phyloP scores from a whole-genome alignment of 1,139 yeast genomes.

The Zygosaccharomyces sapae region DNA sequence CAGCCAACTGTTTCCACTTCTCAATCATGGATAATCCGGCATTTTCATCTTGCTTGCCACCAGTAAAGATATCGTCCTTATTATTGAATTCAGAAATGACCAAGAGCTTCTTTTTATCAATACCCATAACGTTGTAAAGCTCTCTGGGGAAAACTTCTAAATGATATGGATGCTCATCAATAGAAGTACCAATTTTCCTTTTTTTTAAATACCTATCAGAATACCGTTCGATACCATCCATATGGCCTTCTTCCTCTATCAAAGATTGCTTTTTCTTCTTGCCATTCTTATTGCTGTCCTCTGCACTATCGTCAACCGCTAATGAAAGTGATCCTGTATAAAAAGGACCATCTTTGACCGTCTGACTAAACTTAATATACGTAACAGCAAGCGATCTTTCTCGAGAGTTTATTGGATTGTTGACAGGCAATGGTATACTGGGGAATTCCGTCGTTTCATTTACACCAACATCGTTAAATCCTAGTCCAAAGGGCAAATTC shows the following conservation, averaged over 20 bases:
- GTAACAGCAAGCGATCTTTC: constrained; percentile 66
- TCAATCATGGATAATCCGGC: constrained; percentile 48
- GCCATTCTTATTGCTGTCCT: constrained; percentile 9
- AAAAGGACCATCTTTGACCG: constrained; percentile 71
- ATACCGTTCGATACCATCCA: constrained; percentile 66
- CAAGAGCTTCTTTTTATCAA: constrained; percentile 52
- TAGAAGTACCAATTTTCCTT: constrained; percentile 69
- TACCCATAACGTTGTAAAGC: constrained; percentile 70
- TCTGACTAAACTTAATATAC: constrained; percentile 52
- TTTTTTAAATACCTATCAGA: constrained; percentile 71
- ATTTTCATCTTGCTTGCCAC: constrained; percentile 38
- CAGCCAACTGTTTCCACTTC: constrained; percentile 57
- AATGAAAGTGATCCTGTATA: constrained; percentile 54
- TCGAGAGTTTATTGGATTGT: constrained; percentile 51
- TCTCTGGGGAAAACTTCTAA: constrained; percentile 74
- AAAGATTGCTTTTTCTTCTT: constrained; percentile 12
- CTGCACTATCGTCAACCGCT: constrained; percentile 29
- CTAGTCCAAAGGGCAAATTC: constrained; percentile 65
- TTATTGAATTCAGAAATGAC: constrained; percentile 47
- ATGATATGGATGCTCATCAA: constrained; percentile 79
- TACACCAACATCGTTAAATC: constrained; percentile 51
- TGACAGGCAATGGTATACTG: constrained; percentile 56
- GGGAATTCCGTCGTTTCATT: constrained; percentile 31
- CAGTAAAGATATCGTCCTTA: constrained; percentile 41
- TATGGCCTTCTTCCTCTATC: constrained; percentile 41